Base-by-base conservation (phyloP, 257 asterid genomes). In the Forsythia viridissima region DNA sequence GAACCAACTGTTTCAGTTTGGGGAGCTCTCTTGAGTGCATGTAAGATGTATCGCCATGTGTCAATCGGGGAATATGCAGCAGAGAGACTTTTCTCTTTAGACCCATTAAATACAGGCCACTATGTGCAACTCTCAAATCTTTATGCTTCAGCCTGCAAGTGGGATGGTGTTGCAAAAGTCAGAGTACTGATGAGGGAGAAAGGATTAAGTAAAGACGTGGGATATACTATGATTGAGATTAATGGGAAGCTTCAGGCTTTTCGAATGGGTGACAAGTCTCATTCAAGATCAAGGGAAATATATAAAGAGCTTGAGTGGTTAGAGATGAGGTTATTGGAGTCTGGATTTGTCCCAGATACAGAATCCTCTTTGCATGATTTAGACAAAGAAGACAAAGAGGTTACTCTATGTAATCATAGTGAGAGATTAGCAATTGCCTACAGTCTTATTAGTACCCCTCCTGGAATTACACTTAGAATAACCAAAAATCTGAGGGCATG, bases 1-100 rank as follows among this genome's bases (percentile, higher is more conserved):
- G 88, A 85, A 46, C 91, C 93, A 0, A 80, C 84, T 20, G 82
- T 81, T 52, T 89, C 93, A 4, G 91, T 92, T 21, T 92, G 95
- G 97, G 91, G 97, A 21, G 89, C 97, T 13, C 88, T 92, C 3
- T 83, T 92, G 81, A 87, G 90, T 44, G 95, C 91, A 0, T 90
- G 92, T 79, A 83, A 83, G 72, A 83, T 79, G 75, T 86, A 90
- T 59, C 87, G 90, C 18, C 76, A 70, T 37, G 89, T 87, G 9
- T 18, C 20, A 11, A 48, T 90, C 6, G 93, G 91, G 3, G 93
- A 90, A 77, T 78, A 79, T 40, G 97, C 93, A 36, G 93, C 93
- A 0, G 88, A 82, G 65, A 82, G 69, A 21, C 84, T 92, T 36
- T 87, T 92, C 75, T 46, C 73, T 24, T 61, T 88, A 20, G 97